A percentile compares a stretch with the other conserved stretches of the same genome.
These are phyloP conservation scores for Metschnikowia bowlesiae DNA, from an alignment of 805 yeast species.

Conservation along the genomic window DNA sequence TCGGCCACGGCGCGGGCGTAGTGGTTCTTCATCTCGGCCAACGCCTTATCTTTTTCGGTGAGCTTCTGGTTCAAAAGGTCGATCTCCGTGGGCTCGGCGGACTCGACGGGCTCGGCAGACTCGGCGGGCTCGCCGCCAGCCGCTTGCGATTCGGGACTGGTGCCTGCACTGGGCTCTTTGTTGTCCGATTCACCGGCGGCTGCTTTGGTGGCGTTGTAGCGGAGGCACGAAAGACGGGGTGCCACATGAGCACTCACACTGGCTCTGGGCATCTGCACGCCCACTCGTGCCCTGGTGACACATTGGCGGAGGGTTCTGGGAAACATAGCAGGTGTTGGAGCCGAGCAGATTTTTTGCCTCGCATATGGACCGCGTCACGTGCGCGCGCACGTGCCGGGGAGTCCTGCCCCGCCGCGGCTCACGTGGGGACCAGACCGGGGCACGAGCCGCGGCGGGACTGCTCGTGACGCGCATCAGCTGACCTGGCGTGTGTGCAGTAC, in stretches of 20 bases:
- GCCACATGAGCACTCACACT: background rate
- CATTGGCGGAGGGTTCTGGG: slow-evolving; percentile 3
- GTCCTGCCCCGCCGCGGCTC: background rate
- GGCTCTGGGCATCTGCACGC: background rate
- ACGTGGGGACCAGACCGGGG: too few relatives aligned
- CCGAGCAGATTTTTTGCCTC: slow-evolving; percentile 3
- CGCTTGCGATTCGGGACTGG: slow-evolving; percentile 2
- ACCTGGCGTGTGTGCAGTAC: too few relatives aligned
- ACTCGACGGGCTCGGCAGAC: slow-evolving; percentile 13
- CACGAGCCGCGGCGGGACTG: too few relatives aligned
- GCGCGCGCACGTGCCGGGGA: background rate
- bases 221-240: background rate
- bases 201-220: slow-evolving; percentile 9
- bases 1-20: slow-evolving; percentile 84
- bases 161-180: background rate
- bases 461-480: background rate
- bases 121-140: slow-evolving; percentile 11
- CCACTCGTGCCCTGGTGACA: background rate
- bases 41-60: slow-evolving; percentile 62
- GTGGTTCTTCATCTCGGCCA: slow-evolving; percentile 77
- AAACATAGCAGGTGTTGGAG: background rate
- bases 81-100: slow-evolving; percentile 25
- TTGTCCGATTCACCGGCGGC: slow-evolving; percentile 2
- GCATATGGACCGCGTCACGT: background rate
- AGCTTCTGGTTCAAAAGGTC: slow-evolving; percentile 45